Percentiles rank a stretch among this genome's conserved stretches.
Conservation (phyloP, 176 grass and related monocot species). For the Cymbopogon citratus region DNA sequence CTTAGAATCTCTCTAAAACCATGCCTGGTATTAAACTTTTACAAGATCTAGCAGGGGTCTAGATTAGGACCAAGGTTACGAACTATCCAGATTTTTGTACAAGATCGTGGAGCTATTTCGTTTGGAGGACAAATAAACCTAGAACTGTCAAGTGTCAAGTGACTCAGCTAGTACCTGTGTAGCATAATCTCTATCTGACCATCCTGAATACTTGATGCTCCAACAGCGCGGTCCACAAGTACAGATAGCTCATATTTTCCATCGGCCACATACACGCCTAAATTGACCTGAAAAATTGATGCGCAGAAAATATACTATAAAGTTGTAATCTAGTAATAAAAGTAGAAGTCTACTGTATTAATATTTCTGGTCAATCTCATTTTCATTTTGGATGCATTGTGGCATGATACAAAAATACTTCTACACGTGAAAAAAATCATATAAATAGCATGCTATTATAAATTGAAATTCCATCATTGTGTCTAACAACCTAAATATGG, state of each 20-base stretch:
- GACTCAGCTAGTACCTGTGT: constrained; percentile 51
- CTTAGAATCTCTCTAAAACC: neutral
- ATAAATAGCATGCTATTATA: neutral
- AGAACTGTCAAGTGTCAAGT: neutral
- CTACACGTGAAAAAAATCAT: neutral
- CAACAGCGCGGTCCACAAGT: constrained; percentile 82
- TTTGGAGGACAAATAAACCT: neutral
- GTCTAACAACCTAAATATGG: neutral
- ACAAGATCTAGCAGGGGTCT: neutral
- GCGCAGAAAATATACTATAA: neutral
- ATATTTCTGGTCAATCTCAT: neutral
- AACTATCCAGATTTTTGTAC: neutral
- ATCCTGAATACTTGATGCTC: constrained; percentile 87
- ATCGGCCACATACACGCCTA: constrained; percentile 64
- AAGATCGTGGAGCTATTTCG: neutral
- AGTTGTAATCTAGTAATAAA: neutral
- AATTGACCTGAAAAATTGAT: constrained; percentile 63
- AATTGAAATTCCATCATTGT: neutral
- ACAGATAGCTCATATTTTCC: constrained; percentile 73
- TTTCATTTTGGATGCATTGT: neutral
- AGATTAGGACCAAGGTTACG: neutral
- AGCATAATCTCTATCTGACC: constrained; percentile 89
- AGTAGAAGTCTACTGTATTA: neutral
- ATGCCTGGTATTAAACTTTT: neutral
- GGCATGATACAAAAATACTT: neutral